Evolutionary conservation across 352 stramenopile species (phyloP), one percentile per base, ranked within the genome.

Genomic region (Hyaloperonospora arabidopsidis): DNA sequence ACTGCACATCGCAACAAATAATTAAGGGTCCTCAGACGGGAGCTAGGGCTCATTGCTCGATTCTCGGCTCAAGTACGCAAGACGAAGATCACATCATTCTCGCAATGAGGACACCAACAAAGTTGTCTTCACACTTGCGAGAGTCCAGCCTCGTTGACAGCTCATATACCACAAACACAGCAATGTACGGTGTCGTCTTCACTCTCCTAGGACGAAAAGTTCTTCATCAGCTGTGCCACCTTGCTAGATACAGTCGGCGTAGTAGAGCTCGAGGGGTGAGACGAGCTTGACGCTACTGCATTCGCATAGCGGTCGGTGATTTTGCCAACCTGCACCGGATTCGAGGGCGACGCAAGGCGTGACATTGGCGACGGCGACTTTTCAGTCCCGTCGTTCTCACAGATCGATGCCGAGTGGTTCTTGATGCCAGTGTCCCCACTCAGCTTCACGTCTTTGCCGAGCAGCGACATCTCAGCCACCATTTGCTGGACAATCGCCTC

Each of bases 151-250:
- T 4, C 25, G 8, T 32, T 8, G 25, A 32, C 25, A 32, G 25
- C 25, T 32, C 25, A 32, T 8, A 32, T 10, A 8, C 25, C 25
- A 32, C 25, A 32, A 32, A 32, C 25, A 8, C 25, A 32, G 25
- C 25, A 32, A 32, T 8, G 25, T 4, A 8, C 25, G 4, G 25
- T 32, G 25, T 10, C 25, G 25, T 32, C 4, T 32, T 8, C 25
- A 32, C 25, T 10, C 25, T 32, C 4, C 25, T 32, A 32, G 25
- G 25, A 4, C 25, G 72, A 82, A 25, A 85, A 88, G 61, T 85
- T 88, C 64, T 86, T 86, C 62, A 86, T 86, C 51, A 88, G 57
- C 52, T 77, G 63, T 21, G 78, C 75, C 21, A 88, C 67, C 40
- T 84, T 84, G 59, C 61, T 85, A 25, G 55, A 62, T 49, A 56